phyloP scores from a whole-genome alignment of 1,139 yeast species.

The Protomyces lactucae-debilis region DNA sequence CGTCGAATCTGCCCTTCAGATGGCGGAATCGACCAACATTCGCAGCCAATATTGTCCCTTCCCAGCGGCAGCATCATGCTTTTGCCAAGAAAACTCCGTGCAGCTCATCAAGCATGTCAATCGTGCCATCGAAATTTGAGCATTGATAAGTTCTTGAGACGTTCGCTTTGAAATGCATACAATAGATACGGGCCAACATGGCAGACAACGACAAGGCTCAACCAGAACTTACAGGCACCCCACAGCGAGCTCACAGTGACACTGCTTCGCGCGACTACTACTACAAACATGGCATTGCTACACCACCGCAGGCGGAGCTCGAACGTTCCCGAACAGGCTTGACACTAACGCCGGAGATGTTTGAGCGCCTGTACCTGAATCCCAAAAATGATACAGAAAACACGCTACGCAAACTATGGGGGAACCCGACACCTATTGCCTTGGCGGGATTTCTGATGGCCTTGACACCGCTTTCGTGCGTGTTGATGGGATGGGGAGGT shows the following conservation, averaged over 20 bases:
- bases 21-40: neutral
- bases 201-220: neutral
- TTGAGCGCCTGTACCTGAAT: constrained; percentile 32
- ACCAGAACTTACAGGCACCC: neutral
- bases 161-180: neutral
- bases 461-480: constrained; percentile 31
- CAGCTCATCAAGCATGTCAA: neutral
- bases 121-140: neutral
- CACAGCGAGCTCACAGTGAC: neutral
- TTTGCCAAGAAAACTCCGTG: neutral
- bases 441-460: constrained; percentile 49
- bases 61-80: neutral
- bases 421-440: constrained; percentile 62
- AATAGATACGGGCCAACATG: neutral
- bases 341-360: constrained; percentile 33
- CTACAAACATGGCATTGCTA: neutral
- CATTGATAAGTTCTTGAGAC: neutral
- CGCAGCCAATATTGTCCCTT: neutral
- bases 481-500: constrained; percentile 33
- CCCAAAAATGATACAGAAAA: constrained; percentile 29
- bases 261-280: neutral
- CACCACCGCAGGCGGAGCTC: neutral
- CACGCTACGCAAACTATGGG: constrained; percentile 39
- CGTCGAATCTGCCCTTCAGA: neutral
- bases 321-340: constrained; percentile 31